Base-by-base conservation (phyloP, 306 rosid genomes). In the Quercus berberidifolia region DNA sequence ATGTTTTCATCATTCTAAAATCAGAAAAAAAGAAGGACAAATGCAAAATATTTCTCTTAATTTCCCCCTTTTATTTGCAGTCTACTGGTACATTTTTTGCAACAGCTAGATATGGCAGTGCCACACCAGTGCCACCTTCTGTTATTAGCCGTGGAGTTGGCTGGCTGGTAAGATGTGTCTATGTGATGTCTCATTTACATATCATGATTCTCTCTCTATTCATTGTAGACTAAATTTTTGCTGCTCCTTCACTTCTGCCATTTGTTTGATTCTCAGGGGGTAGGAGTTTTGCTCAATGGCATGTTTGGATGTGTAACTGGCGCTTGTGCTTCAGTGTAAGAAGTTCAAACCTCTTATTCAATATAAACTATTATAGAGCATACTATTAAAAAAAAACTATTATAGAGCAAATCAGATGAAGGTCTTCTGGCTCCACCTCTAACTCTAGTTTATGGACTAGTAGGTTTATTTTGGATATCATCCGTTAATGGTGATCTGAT, bases 121-220 rank as follows among this genome's bases (percentile, higher is more conserved):
- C 95, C 35, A 91, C 97, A 19, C 97, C 98, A 0, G 95, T 90
- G 85, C 98, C 97, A 18, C 92, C 95, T 76, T 89, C 92, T 68
- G 88, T 93, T 60, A 81, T 91, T 31, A 74, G 97, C 71, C 97
- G 97, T 0, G 93, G 97, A 35, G 83, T 85, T 69, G 98, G 95
- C 75, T 93, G 98, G 97, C 83, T 89, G 90, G 97, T 91, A 83
- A 13, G 88, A 76, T 51, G 56, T 77, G 72, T 62, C 4, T 55
- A 21, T 46, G 26, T 55, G 33, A n/a, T 14, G 21, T 23, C 17
- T 68, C 43, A 56, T 55, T 38, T 71, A 46, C 60, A 35, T 15
- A 78, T 80, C 69, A 19, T 49, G 20, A 38, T 60, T 77, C 72
- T 82, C 63, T 33, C 49, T 58, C 58, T 33, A 54, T 58, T 4